phyloP scores from a whole-genome alignment of 2,329 filamentous ascomycete species.

The Aspergillus vadensis region DNA sequence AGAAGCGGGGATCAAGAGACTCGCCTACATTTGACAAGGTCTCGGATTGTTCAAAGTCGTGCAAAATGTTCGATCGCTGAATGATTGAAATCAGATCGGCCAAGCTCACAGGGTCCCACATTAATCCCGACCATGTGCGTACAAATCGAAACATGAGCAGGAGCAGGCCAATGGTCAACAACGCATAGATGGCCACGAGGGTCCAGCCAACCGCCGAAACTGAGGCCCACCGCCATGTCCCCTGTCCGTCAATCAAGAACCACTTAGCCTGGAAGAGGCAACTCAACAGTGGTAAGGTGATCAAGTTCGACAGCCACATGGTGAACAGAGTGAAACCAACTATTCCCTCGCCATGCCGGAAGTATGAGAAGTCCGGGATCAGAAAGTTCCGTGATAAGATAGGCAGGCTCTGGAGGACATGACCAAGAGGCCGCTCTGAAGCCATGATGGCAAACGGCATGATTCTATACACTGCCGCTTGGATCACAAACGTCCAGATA shows the following conservation, averaged over 20 bases:
- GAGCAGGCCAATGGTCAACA: constrained; percentile 62
- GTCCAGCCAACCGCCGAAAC: constrained; percentile 79
- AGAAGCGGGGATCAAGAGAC: constrained; percentile 58
- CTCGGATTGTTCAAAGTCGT: constrained; percentile 71
- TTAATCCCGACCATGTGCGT: constrained; percentile 68
- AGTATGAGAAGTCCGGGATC: constrained; percentile 67
- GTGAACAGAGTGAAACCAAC: constrained; percentile 67
- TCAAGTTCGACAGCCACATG: constrained; percentile 72
- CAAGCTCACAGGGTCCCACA: constrained; percentile 82
- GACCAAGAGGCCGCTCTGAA: constrained; percentile 59
- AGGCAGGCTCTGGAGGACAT: constrained; percentile 65
- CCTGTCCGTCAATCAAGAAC: constrained; percentile 60
- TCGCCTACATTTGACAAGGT: constrained; percentile 52
- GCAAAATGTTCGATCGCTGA: constrained; percentile 75
- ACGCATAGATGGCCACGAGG: constrained; percentile 70
- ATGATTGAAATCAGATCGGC: constrained; percentile 79
- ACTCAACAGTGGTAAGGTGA: constrained; percentile 79
- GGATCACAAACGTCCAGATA: constrained; percentile 74
- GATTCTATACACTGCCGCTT: constrained; percentile 72
- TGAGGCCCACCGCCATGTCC: constrained; percentile 75
- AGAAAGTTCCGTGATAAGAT: constrained; percentile 65
- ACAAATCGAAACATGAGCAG: constrained; percentile 67
- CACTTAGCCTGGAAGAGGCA: constrained; percentile 70
- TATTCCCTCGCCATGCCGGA: constrained; percentile 67
- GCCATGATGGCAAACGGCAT: constrained; percentile 79